Evolutionary conservation across 2,329 filamentous ascomycete species (phyloP), one percentile per base, ranked within the genome.

Genomic region (Trichoderma guizhouense): DNA sequence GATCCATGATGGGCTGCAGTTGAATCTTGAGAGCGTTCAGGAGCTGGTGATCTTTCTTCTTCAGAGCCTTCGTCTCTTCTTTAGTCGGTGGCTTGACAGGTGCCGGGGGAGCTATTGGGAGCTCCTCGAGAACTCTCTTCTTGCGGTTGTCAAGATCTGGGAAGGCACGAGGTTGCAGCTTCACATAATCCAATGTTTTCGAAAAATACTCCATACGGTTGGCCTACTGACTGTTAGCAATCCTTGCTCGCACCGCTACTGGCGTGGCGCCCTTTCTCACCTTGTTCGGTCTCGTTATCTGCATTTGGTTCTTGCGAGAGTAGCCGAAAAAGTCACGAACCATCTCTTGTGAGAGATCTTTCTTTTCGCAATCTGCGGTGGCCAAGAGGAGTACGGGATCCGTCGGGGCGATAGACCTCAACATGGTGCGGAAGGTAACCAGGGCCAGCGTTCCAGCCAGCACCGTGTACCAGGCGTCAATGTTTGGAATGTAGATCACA

Each of bases 1-100:
- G 94, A 76, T 99, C 95, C 94, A 99, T 98, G 76, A 98, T 93
- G 2, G 93, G 94, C 81, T 98, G 95, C 69, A 99, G 90, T 68
- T 92, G 86, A 51, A 97, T 90, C 84, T 98, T 99, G 75, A 99
- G 85, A 72, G 92, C 85, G 79, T 98, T 98, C 69, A 98, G 86
- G 12, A 91, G 89, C 74, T 95, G 90, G 63, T 93, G 91, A 78
- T 99, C 97, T 74, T 89, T 89, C 81, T 94, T 92, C 81, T 92
- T 92, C 79, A 95, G 90, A 3, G 88, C 89, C 79, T 94, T 94
- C 72, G 93, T 87, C 78, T 98, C 93, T 70, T 92, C 92, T 79
- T 94, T 95, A 32, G 90, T 92, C 2, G 89, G 87, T 60, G 88
- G 84, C 72, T 90, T 88, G 0, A 90, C 87, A n/a, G 91, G 87